Evolutionary conservation across 805 yeast species (phyloP), one percentile per base, ranked within the genome.

Genomic region (Kazachstania bromeliacearum): DNA sequence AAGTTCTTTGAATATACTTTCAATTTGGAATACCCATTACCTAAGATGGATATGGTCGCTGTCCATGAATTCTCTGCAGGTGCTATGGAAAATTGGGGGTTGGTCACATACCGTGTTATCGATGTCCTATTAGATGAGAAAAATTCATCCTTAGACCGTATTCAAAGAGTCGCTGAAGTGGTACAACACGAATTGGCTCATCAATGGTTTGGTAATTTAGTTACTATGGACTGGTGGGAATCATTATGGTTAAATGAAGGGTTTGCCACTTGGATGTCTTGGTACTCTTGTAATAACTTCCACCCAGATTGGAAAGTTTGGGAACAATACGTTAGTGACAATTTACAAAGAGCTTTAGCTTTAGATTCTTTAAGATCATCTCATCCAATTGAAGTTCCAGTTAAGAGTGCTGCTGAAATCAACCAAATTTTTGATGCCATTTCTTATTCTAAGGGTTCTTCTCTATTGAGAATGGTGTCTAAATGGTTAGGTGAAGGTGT

Each of bases 141-240:
- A 48, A 72, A 72, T 50, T 75, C 92, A 34, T 75, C 77, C 42
- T 64, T 75, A 43, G 66, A 65, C 40, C 71, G 80, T 46, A 74
- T 76, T 56, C 77, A 76, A 57, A 70, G 88, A 57, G 92, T 83
- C 27, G 81, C 87, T 25, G 89, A 83, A 54, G 92, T 83, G 33
- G 87, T 83, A 31, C 84, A 79, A 64, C 94, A 83, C 64, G 94
- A 83, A 63, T 70, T 83, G 64, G 92, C 94, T 34, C 94, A 83
- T 60, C 94, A 83, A 66, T 83, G 94, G 94, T 83, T 83, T 51
- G 94, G 94, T 55, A 79, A 83, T 60, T 68, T 83, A 61, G 94
- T 83, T 41, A 83, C 94, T 37, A 83, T 83, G 94, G 88, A 82
- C 53, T 83, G 85, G 79, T 83, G 94, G 94, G 85, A 81, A 60